Percentiles rank a stretch among this genome's conserved stretches.
Evolutionary conservation across 805 yeast genomes (phyloP).

Genomic region (Metschnikowia kunwiensis): DNA sequence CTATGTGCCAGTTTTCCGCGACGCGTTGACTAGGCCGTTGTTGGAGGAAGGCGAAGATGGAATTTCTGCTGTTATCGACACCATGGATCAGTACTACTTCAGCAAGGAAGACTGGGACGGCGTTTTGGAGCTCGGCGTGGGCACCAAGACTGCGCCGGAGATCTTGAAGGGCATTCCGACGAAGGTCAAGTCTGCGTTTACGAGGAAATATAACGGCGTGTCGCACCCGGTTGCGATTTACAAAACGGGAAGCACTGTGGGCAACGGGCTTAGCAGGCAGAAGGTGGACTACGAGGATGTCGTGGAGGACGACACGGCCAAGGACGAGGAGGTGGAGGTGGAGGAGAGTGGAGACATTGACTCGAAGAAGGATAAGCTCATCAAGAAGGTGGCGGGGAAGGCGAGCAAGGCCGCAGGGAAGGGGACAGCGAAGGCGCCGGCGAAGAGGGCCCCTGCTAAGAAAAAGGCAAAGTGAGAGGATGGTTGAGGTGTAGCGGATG

Average conservation of each 20-base stretch:
- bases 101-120: constrained; percentile 93
- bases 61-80: constrained; percentile 58
- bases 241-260: constrained; percentile 63
- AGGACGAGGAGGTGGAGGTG: constrained; percentile 44
- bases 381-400: constrained; percentile 38
- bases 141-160: constrained; percentile 41
- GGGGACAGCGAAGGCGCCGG: constrained; percentile 25
- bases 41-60: constrained; percentile 56
- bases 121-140: constrained; percentile 79
- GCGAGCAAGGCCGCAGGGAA: constrained; percentile 22
- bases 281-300: constrained; percentile 73
- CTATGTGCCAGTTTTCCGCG: constrained; percentile 64
- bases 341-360: constrained; percentile 46
- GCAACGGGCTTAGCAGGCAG: constrained; percentile 21
- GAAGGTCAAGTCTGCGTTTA: constrained; percentile 78
- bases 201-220: constrained; percentile 72
- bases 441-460: constrained; percentile 1
- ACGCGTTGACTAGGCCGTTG: constrained; percentile 59
- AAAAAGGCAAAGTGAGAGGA: constrained; percentile 1
- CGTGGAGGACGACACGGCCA: constrained; percentile 54
- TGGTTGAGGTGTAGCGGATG: too few species aligned
- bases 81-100: constrained; percentile 80
- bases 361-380: constrained; percentile 58
- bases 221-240: constrained; percentile 85
- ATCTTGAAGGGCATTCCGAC: constrained; percentile 65